Evolutionary conservation across 176 grass and related monocot genomes (phyloP), one percentile per base, ranked within the genome.

Genomic region (Pharus latifolius): DNA sequence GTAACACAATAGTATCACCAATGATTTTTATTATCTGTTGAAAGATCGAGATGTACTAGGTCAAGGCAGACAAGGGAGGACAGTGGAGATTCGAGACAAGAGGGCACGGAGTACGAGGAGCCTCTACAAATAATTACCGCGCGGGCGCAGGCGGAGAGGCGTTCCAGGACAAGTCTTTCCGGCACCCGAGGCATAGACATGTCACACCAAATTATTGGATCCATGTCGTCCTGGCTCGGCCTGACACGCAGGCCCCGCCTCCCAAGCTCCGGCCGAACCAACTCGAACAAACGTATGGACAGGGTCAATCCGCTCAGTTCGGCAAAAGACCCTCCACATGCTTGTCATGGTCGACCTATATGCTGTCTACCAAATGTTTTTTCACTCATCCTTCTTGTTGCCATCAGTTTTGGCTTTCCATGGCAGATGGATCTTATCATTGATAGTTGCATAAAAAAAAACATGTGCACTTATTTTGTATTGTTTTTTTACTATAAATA

Each of bases 141-240:
- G n/a, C n/a, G n/a, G n/a, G n/a, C n/a, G n/a, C n/a, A n/a, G n/a
- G n/a, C n/a, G n/a, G n/a, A n/a, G n/a, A n/a, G n/a, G n/a, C n/a
- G n/a, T n/a, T n/a, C n/a, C n/a, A 2, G 4, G 27, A 59, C 29
- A 2, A 58, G 28, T 30, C 56, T 3, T 33, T n/a, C 17, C 56
- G 56, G 56, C 56, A 31, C 27, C 16, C 30, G 56, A 60, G 56
- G 30, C 56, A 26, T 60, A 27, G 56, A 75, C 72, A 29, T 27
- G 45, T 15, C 73, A 64, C 73, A 41, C 73, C 59, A 62, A 76
- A 76, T 76, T 64, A 43, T 54, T 75, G 57, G 16, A 7, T 10
- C 37, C 25, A 37, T 18, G 65, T 29, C 20, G 6, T 14, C 11
- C 51, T 22, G 8, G 50, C 50, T 10, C 3, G 50, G 50, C 50